Percentiles rank a stretch among this genome's conserved stretches.
Evolutionary conservation across 257 asterid genomes (phyloP).

Genomic region (Nicotiana obtusifolia): DNA sequence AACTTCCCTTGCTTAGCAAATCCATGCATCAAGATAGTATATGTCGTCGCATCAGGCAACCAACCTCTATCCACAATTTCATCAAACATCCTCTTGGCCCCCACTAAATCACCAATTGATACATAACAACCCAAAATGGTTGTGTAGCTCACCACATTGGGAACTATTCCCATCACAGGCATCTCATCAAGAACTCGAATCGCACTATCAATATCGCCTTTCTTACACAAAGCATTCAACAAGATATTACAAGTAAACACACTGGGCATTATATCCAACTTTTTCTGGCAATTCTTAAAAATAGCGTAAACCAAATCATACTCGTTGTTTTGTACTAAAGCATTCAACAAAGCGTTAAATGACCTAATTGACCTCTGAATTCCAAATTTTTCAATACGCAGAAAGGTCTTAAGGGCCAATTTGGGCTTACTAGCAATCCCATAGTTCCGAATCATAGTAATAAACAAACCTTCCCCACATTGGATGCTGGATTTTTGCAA

Average conservation of each 20-base stretch:
- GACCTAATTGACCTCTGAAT: conserved; percentile 66
- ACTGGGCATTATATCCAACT: conserved; percentile 62
- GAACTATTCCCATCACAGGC: conserved; percentile 82
- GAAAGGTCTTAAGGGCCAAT: conserved; percentile 55
- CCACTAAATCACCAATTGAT: conserved; percentile 52
- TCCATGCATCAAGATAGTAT: conserved; percentile 89
- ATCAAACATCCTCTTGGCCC: conserved; percentile 59
- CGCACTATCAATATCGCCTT: conserved; percentile 55
- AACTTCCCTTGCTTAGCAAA: conserved; percentile 60
- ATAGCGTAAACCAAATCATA: conserved; percentile 66
- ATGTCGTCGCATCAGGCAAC: conserved; percentile 82
- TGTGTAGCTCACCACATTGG: conserved; percentile 86
- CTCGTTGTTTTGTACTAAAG: conserved; percentile 71
- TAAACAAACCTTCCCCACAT: conserved; percentile 66
- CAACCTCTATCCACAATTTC: conserved; percentile 72
- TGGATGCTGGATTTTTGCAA: conserved; percentile 33
- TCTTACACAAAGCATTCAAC: conserved; percentile 76
- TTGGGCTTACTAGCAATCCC: conserved; percentile 76
- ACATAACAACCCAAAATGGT: conserved; percentile 70
- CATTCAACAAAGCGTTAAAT: conserved; percentile 67
- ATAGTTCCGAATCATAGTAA: conserved; percentile 59
- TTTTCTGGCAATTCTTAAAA: conserved; percentile 60
- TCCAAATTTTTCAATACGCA: conserved; percentile 52
- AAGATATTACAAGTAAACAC: conserved; percentile 77
- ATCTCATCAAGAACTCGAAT: conserved; percentile 72